Evolutionary conservation across 345 rosid species (phyloP).

Genomic region (Lepidium aucheri): DNA sequence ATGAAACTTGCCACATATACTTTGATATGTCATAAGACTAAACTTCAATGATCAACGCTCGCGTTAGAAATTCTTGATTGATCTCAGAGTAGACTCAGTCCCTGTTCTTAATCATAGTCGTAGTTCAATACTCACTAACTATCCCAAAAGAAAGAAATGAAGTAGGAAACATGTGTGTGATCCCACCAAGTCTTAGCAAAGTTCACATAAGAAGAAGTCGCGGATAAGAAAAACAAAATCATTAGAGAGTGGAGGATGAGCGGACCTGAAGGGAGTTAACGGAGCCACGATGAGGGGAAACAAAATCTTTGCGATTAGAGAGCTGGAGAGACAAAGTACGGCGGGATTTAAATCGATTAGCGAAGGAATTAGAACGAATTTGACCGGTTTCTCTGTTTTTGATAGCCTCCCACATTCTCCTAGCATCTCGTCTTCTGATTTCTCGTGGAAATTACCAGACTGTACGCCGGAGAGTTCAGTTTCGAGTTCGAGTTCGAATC

Average conservation of each 20-base stretch:
- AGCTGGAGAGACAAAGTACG: constrained; percentile 53
- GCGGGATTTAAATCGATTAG: constrained; percentile 49
- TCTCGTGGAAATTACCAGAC: neutral
- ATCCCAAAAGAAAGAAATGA: neutral
- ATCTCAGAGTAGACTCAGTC: neutral
- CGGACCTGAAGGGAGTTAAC: constrained; percentile 83
- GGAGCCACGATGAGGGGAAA: constrained; percentile 81
- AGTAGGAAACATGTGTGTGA: neutral
- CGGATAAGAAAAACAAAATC: neutral
- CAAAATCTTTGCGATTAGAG: constrained; percentile 72
- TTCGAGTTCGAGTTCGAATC: neutral
- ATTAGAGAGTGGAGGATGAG: neutral
- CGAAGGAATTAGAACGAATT: constrained; percentile 51
- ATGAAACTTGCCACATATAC: neutral
- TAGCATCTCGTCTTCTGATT: constrained; percentile 41
- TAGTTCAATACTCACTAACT: neutral
- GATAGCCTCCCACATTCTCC: constrained; percentile 87
- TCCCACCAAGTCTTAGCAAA: neutral
- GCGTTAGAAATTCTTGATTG: neutral
- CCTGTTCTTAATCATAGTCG: neutral
- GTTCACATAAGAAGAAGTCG: neutral
- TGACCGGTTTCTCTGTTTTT: constrained; percentile 79
- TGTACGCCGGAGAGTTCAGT: neutral
- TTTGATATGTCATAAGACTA: neutral
- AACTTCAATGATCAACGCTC: neutral